phyloP scores from a whole-genome alignment of 2,329 filamentous ascomycete genomes.

The Fusarium succisae region DNA sequence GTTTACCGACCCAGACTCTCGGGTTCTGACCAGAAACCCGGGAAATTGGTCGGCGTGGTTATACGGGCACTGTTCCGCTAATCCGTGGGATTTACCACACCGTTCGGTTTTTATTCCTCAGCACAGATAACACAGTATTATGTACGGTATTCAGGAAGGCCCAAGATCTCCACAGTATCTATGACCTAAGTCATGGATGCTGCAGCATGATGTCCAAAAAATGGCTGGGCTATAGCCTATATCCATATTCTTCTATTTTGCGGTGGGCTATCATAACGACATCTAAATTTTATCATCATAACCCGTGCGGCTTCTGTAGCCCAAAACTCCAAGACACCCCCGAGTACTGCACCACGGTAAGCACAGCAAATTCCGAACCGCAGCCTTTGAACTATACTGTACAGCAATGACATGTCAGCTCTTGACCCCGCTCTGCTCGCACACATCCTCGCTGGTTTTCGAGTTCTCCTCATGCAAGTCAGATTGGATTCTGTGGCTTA shows the following conservation, averaged over 20 bases:
- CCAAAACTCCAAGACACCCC: slow-evolving; percentile 7
- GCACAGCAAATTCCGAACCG: neutral
- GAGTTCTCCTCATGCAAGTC: slow-evolving; percentile 29
- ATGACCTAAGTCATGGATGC: neutral
- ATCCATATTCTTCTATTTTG: slow-evolving; percentile 5
- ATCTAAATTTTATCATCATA: slow-evolving; percentile 24
- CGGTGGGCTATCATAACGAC: slow-evolving; percentile 11
- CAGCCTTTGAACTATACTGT: slow-evolving; percentile 26
- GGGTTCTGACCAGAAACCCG: slow-evolving; percentile 47
- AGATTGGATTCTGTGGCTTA: slow-evolving; percentile 23
- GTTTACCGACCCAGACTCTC: slow-evolving; percentile 49
- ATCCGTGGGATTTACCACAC: neutral
- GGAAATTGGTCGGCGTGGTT: slow-evolving; percentile 40
- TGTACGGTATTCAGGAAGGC: neutral
- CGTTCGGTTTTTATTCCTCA: neutral
- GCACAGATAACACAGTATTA: neutral
- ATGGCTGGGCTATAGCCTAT: neutral
- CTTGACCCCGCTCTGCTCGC: slow-evolving; percentile 30
- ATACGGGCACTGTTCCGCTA: neutral
- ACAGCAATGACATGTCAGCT: slow-evolving; percentile 36
- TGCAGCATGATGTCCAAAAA: neutral
- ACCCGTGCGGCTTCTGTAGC: slow-evolving; percentile 12
- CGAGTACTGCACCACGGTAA: slow-evolving; percentile 2
- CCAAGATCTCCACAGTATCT: neutral
- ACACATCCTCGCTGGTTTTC: slow-evolving; percentile 18